Base-by-base conservation (phyloP, 768 basidiomycete genomes). In the Rhodotorula kratochvilovae region DNA sequence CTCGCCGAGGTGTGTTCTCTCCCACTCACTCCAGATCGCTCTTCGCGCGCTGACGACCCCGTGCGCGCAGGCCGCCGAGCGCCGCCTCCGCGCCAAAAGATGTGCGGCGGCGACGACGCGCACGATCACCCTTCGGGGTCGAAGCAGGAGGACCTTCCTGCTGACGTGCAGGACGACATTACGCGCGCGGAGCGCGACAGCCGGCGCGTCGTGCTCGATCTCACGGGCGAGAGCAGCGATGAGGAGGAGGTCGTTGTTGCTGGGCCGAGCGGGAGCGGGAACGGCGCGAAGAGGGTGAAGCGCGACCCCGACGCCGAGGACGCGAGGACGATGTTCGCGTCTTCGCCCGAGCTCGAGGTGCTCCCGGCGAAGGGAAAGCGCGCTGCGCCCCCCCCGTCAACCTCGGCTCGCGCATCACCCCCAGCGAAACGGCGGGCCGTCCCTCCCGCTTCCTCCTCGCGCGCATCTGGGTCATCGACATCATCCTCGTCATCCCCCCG, bases 61-160 rank as follows among this genome's bases (percentile, higher is more conserved):
- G 19, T 7, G 2, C 29, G 5, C 59, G 21, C 76, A 96, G 92
- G 94, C 94, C 60, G 94, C 94, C 0, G 92, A 94, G 77, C 84
- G 89, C 66, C 83, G 94, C 72, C 82, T 83, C 21, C 81, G 82
- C 19, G 92, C 96, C 76, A 88, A 89, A 87, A 87, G 77, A 80
- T 85, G 1, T 97, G 94, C 74, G 76, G 78, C 25, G 75, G 79
- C 10, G 76, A 77, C 39, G 62, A 66, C n/a, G 69, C 70, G 16
- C 75, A 75, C 35, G 68, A 69, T 42, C 72, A 69, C 29, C 42
- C 62, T 4, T 68, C 72, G 5, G 72, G 72, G 33, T 68, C 67
- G 45, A 33, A 27, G 23, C 53, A 68, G 54, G 42, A 51, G 13
- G 64, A 73, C 55, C 59, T 74, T 0, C 68, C 72, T 16, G 61